Evolutionary conservation across 2,329 filamentous ascomycete species (phyloP).

Genomic region (Leptographium wingfieldii): DNA sequence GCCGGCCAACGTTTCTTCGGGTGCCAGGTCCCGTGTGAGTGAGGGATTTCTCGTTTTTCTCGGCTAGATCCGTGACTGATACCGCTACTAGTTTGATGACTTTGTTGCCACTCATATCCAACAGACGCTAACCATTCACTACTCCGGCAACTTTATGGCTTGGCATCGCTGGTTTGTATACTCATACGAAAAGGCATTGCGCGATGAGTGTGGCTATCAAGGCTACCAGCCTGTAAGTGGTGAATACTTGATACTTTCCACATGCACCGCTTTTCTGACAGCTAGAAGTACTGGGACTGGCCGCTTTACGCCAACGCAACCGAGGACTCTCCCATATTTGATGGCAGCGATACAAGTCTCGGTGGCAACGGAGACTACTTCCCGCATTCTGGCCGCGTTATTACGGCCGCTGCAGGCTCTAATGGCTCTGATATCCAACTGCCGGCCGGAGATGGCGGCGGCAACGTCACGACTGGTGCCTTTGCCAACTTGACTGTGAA

Average conservation of each 20-base stretch:
- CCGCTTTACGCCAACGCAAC: slow-evolving; percentile 30
- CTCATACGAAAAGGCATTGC: slow-evolving; percentile 20
- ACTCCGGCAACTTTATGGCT: slow-evolving; percentile 20
- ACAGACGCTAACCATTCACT: slow-evolving; percentile 11
- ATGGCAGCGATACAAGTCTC: slow-evolving; percentile 33
- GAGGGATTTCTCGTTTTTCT: background rate
- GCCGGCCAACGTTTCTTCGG: slow-evolving; percentile 18
- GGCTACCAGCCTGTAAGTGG: slow-evolving; percentile 15
- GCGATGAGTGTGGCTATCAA: slow-evolving; percentile 18
- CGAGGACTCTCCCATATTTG: slow-evolving; percentile 34
- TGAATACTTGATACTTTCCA: background rate
- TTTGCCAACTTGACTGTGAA: slow-evolving; percentile 25
- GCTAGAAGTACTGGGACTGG: slow-evolving; percentile 34
- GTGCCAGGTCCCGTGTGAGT: slow-evolving; percentile 20
- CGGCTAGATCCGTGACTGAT: no score
- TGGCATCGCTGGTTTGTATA: slow-evolving; percentile 23
- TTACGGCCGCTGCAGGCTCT: slow-evolving; percentile 16
- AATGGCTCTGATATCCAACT: slow-evolving; percentile 15
- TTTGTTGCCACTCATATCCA: slow-evolving; percentile 10
- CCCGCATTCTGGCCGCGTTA: slow-evolving; percentile 18
- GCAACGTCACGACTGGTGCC: slow-evolving; percentile 34
- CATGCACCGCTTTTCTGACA: no score
- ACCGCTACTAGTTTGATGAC: slow-evolving; percentile 14
- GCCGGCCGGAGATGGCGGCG: slow-evolving; percentile 35
- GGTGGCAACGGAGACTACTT: slow-evolving; percentile 30